Evolutionary conservation across 805 yeast species (phyloP).

Genomic region (Lachancea sp.): DNA sequence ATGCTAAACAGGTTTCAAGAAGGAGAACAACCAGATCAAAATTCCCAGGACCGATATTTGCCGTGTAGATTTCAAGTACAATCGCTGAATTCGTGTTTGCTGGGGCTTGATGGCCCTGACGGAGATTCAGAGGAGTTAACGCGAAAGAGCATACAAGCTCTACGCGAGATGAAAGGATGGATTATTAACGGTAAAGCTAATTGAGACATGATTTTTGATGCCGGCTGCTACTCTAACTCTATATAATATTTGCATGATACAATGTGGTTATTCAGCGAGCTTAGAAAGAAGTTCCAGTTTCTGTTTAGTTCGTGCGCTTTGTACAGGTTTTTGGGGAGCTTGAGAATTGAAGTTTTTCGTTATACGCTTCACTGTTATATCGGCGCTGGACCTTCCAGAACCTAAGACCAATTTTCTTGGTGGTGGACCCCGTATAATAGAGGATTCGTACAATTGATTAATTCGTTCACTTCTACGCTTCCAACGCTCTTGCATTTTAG

Average conservation of each 20-base stretch:
- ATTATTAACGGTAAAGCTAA: conserved; percentile 34
- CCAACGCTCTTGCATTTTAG: conserved; percentile 46
- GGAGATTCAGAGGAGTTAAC: neutral
- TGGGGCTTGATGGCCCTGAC: neutral
- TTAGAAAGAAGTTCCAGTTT: conserved; percentile 11
- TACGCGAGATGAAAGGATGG: conserved; percentile 39
- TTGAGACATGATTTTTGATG: neutral
- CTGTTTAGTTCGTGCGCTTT: conserved; percentile 2
- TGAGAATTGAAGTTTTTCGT: neutral
- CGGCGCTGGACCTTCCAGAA: conserved; percentile 5
- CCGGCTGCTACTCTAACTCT: neutral
- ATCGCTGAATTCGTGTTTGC: conserved; percentile 1
- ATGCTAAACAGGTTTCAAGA: conserved; percentile 26
- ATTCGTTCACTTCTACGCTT: conserved; percentile 40
- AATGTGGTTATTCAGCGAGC: conserved; percentile 9
- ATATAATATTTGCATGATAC: conserved; percentile 2
- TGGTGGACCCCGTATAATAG: neutral
- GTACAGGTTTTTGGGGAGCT: neutral
- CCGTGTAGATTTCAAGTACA: conserved; percentile 27
- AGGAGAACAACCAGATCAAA: conserved; percentile 14
- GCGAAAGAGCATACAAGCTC: conserved; percentile 21
- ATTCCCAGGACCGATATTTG: conserved; percentile 3
- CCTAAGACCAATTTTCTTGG: conserved; percentile 5
- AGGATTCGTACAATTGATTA: conserved; percentile 19
- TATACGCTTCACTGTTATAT: conserved; percentile 5